phyloP scores from a whole-genome alignment of 202 grass and related monocot species.

The Tripidium arundinaceum region DNA sequence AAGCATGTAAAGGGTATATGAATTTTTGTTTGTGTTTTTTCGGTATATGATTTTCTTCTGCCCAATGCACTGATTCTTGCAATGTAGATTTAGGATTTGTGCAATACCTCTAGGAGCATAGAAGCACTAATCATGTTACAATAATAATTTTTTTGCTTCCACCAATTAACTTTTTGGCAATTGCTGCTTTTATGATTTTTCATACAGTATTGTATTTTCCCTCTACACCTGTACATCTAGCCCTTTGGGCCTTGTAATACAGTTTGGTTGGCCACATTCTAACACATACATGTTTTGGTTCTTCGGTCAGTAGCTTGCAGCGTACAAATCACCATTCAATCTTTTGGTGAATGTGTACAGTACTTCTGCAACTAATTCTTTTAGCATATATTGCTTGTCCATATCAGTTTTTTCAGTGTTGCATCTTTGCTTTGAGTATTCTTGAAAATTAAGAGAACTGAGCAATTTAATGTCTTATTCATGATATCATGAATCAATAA shows the following conservation, averaged over 20 bases:
- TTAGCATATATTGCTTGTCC: slow-evolving; percentile 1
- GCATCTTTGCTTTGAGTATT: neutral
- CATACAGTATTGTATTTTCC: neutral
- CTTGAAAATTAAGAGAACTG: neutral
- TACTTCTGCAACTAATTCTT: neutral
- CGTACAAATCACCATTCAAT: neutral
- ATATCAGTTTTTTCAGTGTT: neutral
- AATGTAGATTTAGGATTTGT: neutral
- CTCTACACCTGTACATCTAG: neutral
- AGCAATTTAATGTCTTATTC: neutral
- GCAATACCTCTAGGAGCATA: slow-evolving; percentile 1
- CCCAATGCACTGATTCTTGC: neutral
- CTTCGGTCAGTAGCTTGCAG: neutral
- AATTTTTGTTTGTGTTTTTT: neutral
- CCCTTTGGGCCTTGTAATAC: too few relatives aligned
- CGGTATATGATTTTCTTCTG: neutral
- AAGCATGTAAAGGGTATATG: neutral
- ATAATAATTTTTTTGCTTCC: neutral
- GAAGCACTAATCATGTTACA: neutral
- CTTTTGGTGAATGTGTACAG: neutral
- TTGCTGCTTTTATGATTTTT: neutral
- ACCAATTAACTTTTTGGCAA: slow-evolving; percentile 13
- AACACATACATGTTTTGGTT: neutral
- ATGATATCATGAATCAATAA: neutral
- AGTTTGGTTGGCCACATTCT: too few relatives aligned